These are phyloP conservation scores for Sporobolomyces roseus DNA, from an alignment of 768 basidiomycete species.

Conservation along the genomic window DNA sequence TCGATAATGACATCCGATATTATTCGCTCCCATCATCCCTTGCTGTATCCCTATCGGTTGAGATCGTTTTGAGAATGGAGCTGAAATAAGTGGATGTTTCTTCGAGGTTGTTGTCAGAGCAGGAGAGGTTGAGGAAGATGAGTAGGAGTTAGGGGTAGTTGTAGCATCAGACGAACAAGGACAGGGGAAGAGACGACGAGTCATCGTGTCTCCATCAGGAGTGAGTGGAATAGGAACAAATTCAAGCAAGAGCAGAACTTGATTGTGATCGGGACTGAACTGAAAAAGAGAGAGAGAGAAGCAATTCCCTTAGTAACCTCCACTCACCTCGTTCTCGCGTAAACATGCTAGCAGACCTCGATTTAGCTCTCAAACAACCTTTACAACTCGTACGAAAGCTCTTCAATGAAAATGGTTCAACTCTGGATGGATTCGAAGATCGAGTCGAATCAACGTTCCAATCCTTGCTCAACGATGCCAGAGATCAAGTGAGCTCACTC, in stretches of 20 bases:
- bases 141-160: not conserved
- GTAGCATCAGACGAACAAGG: too few species aligned
- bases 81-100: not conserved
- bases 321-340: not conserved
- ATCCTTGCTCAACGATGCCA: not conserved
- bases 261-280: too few species aligned
- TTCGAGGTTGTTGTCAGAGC: not conserved
- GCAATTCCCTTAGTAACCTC: not conserved
- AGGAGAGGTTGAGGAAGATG: not conserved
- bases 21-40: too few species aligned
- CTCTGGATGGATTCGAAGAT: slow-evolving; percentile 29
- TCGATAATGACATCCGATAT: too few species aligned
- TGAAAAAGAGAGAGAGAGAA: not conserved
- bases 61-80: not conserved
- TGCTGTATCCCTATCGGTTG: not conserved
- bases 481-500: not conserved
- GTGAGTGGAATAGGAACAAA: not conserved
- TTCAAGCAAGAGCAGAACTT: too few species aligned
- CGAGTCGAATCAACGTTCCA: slow-evolving; percentile 24
- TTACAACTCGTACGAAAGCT: slow-evolving; percentile 17
- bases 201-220: not conserved
- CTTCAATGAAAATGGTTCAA: not conserved
- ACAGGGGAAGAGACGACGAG: too few species aligned
- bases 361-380: slow-evolving; percentile 26
- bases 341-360: slow-evolving; percentile 26